Evolutionary conservation across 2,329 filamentous ascomycete species (phyloP).

Genomic region (Fusarium tjaetaba): DNA sequence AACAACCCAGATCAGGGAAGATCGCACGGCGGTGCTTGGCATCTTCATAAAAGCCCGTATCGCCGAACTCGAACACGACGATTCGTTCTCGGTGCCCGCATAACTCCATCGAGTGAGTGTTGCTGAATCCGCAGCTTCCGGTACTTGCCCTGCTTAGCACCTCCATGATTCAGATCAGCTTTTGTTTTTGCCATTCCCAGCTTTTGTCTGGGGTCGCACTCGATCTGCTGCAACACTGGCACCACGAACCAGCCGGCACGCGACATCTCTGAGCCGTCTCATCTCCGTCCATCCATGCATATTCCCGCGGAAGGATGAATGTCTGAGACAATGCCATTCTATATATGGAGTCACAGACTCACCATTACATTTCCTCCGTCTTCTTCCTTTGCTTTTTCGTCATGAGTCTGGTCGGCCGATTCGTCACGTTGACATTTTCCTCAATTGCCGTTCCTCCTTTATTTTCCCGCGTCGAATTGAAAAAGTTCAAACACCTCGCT

Average conservation of each 20-base stretch:
- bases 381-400: neutral
- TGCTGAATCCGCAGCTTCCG: conserved; percentile 33
- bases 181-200: neutral
- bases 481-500: conserved; percentile 30
- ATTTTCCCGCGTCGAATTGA: conserved; percentile 1
- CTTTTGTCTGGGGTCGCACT: neutral
- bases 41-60: conserved; percentile 14
- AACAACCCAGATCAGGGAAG: neutral
- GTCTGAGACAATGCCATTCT: conserved; percentile 8
- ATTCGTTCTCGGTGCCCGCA: conserved; percentile 20
- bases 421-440: neutral
- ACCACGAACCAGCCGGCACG: neutral
- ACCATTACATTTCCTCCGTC: neutral
- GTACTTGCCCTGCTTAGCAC: conserved; percentile 9
- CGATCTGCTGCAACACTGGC: neutral
- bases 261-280: neutral
- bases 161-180: neutral
- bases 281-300: conserved; percentile 2
- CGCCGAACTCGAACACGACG: conserved; percentile 26
- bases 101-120: neutral
- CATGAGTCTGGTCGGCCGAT: neutral
- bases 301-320: conserved; percentile 3
- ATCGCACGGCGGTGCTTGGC: conserved; percentile 22
- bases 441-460: neutral
- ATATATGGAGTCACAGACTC: conserved; percentile 27